phyloP scores from a whole-genome alignment of 2,329 filamentous ascomycete genomes.

The Diaporthe eres region DNA sequence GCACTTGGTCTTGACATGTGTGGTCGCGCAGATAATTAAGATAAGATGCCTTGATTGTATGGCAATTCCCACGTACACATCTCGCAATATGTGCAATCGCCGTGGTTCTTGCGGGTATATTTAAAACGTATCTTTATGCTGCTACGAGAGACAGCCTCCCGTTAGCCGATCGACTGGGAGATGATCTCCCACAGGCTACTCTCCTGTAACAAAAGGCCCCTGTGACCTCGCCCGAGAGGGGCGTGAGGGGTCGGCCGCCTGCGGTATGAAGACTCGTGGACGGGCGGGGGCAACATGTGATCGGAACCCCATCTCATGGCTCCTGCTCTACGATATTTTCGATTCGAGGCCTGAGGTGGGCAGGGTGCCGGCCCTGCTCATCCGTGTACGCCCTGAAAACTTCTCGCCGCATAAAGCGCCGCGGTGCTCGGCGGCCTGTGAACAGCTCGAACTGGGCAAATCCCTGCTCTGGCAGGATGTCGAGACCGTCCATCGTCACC shows the following conservation, averaged over 20 bases:
- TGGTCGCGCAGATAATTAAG: background rate
- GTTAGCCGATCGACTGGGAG: background rate
- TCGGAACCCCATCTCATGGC: constrained; percentile 46
- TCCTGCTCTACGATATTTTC: constrained; percentile 58
- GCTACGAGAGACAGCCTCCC: background rate
- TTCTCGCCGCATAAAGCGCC: constrained; percentile 78
- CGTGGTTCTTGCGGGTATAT: constrained; percentile 20
- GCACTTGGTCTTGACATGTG: background rate
- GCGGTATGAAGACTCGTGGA: background rate
- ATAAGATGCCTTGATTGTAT: background rate
- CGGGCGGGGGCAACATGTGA: background rate
- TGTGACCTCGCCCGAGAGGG: background rate
- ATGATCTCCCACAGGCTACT: background rate
- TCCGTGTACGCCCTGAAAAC: constrained; percentile 64
- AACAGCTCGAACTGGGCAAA: constrained; percentile 88
- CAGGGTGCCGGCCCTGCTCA: constrained; percentile 56
- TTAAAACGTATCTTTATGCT: background rate
- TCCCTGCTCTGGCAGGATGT: constrained; percentile 83
- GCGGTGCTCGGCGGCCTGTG: constrained; percentile 78
- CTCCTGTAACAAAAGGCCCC: background rate
- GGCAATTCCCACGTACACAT: background rate
- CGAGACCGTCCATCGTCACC: constrained; percentile 82
- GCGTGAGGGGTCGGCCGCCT: background rate
- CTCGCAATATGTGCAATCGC: background rate
- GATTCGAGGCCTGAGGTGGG: constrained; percentile 57